Evolutionary conservation across 805 yeast species (phyloP).

Genomic region (Spathaspora arborariae): DNA sequence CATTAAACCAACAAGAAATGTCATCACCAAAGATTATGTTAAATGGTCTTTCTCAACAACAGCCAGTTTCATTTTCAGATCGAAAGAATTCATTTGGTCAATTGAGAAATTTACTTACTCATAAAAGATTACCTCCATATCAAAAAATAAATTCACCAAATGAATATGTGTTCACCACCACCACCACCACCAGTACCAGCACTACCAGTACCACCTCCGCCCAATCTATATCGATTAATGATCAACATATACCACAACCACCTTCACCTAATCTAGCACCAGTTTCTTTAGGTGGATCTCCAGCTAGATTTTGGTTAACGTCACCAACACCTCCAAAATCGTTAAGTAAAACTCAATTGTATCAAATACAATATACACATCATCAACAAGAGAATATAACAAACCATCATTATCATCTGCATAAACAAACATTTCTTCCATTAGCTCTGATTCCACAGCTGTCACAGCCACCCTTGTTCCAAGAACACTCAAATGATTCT

Average conservation of each 20-base stretch:
- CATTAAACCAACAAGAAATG: conserved; percentile 23
- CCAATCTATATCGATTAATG: conserved; percentile 1
- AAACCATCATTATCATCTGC: conserved; percentile 3
- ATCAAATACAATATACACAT: conserved; percentile 10
- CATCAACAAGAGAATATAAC: conserved; percentile 1
- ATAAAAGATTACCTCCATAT: conserved; percentile 36
- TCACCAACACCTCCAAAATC: conserved; percentile 50
- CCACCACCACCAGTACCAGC: not conserved
- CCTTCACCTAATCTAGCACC: conserved; percentile 54
- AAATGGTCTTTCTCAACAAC: not conserved
- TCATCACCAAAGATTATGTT: conserved; percentile 3
- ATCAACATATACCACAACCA: conserved; percentile 21
- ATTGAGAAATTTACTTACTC: conserved; percentile 18
- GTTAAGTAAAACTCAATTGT: conserved; percentile 17
- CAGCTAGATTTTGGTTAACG: conserved; percentile 51
- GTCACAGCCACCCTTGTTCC: conserved; percentile 2
- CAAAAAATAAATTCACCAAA: conserved; percentile 30
- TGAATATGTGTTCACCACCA: conserved; percentile 5
- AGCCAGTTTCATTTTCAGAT: not conserved
- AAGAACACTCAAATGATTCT: not conserved
- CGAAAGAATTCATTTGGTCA: conserved; percentile 5
- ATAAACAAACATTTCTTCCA: conserved; percentile 2
- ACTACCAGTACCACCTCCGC: not conserved
- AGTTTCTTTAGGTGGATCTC: conserved; percentile 50
- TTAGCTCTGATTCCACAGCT: conserved; percentile 3